phyloP scores from a whole-genome alignment of 164 flowering plant genomes.

The Warburgia ugandensis region DNA sequence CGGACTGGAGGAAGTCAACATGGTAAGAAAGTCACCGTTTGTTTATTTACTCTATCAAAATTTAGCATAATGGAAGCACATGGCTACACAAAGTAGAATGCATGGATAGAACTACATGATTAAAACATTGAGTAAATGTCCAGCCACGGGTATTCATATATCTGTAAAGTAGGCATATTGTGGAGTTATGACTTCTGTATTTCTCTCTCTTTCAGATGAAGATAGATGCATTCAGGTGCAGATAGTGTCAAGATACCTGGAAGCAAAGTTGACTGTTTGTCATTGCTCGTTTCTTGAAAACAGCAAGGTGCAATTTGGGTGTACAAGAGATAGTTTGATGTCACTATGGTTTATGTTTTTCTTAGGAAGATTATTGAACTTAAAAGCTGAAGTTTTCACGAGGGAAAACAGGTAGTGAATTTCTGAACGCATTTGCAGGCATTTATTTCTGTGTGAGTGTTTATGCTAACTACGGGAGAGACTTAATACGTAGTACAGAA shows the following conservation, averaged over 20 bases:
- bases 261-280: constrained; percentile 78
- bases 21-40: constrained; percentile 17
- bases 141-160: no score
- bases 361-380: background rate
- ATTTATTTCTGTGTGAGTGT: no score
- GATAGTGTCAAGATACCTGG: constrained; percentile 63
- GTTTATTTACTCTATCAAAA: background rate
- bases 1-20: constrained; percentile 19
- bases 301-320: constrained; percentile 27
- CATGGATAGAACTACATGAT: no score
- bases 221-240: constrained; percentile 36
- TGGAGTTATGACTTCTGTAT: background rate
- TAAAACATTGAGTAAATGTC: no score
- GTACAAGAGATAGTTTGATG: background rate
- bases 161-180: background rate
- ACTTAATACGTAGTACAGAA: no score
- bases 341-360: background rate
- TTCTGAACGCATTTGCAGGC: background rate
- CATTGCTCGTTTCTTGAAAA: constrained; percentile 30
- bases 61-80: background rate
- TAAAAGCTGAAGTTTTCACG: no score
- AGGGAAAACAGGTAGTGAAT: no score
- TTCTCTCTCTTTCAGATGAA: constrained; percentile 31
- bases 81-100: background rate
- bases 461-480: no score